Evolutionary conservation across 2,329 filamentous ascomycete species (phyloP).

Genomic region (Aspergillus jensenii): DNA sequence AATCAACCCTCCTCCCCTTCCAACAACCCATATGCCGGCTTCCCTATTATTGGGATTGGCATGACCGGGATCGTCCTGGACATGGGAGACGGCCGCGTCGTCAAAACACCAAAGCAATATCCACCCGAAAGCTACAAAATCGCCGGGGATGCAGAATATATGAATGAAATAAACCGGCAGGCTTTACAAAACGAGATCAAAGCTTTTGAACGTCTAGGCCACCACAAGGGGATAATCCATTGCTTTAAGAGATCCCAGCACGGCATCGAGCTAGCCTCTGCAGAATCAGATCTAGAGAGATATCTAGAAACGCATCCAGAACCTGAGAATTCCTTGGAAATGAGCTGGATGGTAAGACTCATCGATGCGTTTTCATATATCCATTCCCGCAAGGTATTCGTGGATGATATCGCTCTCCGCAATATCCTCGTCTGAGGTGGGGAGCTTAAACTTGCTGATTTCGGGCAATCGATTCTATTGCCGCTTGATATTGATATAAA

Average conservation of each 20-base stretch:
- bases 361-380: slow-evolving; percentile 2
- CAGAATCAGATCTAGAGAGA: slow-evolving; percentile 15
- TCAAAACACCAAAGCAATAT: slow-evolving; percentile 12
- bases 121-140: neutral
- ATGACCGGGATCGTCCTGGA: slow-evolving; percentile 12
- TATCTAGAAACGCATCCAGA: slow-evolving; percentile 11
- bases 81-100: slow-evolving; percentile 10
- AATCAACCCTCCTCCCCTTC: too few relatives aligned
- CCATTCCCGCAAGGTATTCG: slow-evolving; percentile 10
- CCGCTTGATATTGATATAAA: slow-evolving; percentile 7
- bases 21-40: too few relatives aligned
- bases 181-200: slow-evolving; percentile 18
- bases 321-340: slow-evolving; percentile 2
- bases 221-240: slow-evolving; percentile 16
- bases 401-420: slow-evolving; percentile 14
- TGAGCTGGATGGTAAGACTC: slow-evolving; percentile 6
- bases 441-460: slow-evolving; percentile 15
- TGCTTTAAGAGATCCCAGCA: slow-evolving; percentile 17
- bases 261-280: slow-evolving; percentile 19
- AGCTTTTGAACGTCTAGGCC: slow-evolving; percentile 17
- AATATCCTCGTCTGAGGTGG: slow-evolving; percentile 15
- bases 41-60: slow-evolving; percentile 9
- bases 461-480: slow-evolving; percentile 13
- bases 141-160: slow-evolving; percentile 22
- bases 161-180: slow-evolving; percentile 20